A percentile compares a stretch with the other conserved stretches of the same genome.
Evolutionary conservation across 1,139 yeast genomes (phyloP).

Genomic region (Yamadazyma aaseri): DNA sequence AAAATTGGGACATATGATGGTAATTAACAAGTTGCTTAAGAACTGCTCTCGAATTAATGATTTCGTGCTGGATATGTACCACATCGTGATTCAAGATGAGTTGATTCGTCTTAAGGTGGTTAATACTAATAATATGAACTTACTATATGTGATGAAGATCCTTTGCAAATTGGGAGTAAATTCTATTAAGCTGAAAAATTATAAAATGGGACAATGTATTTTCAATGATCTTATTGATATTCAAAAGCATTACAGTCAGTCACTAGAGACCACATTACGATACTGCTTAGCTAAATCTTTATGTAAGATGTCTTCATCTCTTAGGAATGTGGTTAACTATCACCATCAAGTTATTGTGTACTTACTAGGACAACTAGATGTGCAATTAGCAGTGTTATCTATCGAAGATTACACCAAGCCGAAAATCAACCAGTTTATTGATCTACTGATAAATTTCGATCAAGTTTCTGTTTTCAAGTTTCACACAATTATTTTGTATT

Average conservation of each 20-base stretch:
- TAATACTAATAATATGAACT: constrained; percentile 21
- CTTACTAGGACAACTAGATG: constrained; percentile 25
- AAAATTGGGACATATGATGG: constrained; percentile 38
- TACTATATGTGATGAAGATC: constrained; percentile 34
- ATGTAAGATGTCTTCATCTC: constrained; percentile 21
- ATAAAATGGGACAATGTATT: constrained; percentile 19
- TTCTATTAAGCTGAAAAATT: constrained; percentile 18
- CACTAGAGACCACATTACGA: constrained; percentile 33
- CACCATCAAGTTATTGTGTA: constrained; percentile 31
- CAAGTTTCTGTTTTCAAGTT: constrained; percentile 27
- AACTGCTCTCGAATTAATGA: constrained; percentile 15
- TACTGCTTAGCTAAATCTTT: constrained; percentile 40
- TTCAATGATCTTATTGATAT: constrained; percentile 32
- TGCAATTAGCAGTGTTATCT: constrained; percentile 17
- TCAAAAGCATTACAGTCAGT: constrained; percentile 16
- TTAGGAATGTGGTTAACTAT: constrained; percentile 27
- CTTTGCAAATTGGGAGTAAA: constrained; percentile 28
- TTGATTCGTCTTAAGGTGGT: constrained; percentile 11
- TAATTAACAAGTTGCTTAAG: constrained; percentile 38
- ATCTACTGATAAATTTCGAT: constrained; percentile 19
- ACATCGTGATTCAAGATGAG: constrained; percentile 16
- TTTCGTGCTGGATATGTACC: constrained; percentile 17
- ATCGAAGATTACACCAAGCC: constrained; percentile 17
- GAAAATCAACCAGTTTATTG: constrained; percentile 7
- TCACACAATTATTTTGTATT: constrained; percentile 35